phyloP scores from a whole-genome alignment of 257 asterid species.

The Mitragyna speciosa region DNA sequence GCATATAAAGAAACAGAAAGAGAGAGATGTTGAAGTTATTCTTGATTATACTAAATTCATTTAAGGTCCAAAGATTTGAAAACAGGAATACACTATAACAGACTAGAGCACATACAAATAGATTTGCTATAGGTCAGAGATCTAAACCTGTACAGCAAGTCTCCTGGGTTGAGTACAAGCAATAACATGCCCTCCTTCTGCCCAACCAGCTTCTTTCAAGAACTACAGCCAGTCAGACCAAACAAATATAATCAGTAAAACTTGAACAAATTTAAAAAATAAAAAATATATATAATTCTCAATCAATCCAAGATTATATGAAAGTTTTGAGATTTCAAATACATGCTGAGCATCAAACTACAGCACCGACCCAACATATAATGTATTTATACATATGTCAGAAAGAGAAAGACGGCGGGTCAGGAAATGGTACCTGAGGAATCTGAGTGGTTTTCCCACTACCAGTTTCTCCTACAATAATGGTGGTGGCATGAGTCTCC shows the following conservation, averaged over 20 bases:
- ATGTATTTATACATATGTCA: background rate
- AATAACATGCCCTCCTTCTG: conserved; percentile 85
- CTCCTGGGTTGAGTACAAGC: conserved; percentile 98
- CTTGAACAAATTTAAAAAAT: background rate
- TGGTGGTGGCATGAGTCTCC: conserved; percentile 85
- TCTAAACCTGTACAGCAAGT: conserved; percentile 86
- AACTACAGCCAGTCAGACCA: conserved; percentile 44
- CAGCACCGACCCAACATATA: background rate
- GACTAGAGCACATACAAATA: background rate
- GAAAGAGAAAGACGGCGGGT: background rate
- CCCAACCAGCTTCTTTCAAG: conserved; percentile 95
- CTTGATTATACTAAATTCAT: no score
- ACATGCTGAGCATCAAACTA: background rate
- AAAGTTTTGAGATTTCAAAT: background rate
- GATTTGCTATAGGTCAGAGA: background rate
- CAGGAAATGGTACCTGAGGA: conserved; percentile 64
- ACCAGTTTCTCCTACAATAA: conserved; percentile 94
- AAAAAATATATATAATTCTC: background rate
- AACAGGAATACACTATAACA: background rate
- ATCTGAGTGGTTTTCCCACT: conserved; percentile 98
- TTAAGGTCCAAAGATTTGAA: background rate
- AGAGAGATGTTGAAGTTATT: no score
- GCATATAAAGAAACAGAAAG: background rate
- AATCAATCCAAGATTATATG: background rate
- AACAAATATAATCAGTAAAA: background rate